Evolutionary conservation across 1,284 basidiomycete genomes (phyloP).

Genomic region (Neonothopanus nambi): DNA sequence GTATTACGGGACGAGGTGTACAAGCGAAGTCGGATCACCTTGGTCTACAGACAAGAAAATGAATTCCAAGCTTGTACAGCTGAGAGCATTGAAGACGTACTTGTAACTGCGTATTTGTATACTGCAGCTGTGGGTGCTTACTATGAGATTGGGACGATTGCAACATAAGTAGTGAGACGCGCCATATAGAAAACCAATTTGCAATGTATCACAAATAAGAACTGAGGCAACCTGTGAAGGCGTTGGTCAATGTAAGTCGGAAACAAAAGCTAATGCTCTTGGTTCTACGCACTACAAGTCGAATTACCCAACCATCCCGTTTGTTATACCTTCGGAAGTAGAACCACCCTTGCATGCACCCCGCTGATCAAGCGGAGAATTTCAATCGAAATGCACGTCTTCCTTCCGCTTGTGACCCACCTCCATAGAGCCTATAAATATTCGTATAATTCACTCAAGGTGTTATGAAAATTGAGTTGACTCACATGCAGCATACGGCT

Average conservation of each 20-base stretch:
- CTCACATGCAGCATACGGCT: conserved; percentile 7
- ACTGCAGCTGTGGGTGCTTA: conserved; percentile 10
- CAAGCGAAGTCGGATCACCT: neutral
- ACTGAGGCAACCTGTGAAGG: conserved; percentile 14
- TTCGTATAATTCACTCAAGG: neutral
- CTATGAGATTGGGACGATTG: neutral
- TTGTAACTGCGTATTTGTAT: conserved; percentile 12
- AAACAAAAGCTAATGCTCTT: neutral
- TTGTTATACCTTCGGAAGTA: conserved; percentile 12
- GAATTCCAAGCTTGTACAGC: neutral
- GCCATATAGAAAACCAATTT: conserved; percentile 13
- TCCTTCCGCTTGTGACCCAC: neutral
- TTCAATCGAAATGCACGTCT: neutral
- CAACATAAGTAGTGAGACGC: neutral
- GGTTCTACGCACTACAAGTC: conserved; percentile 4
- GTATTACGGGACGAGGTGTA: neutral
- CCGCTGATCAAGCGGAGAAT: conserved; percentile 3
- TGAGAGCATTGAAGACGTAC: neutral
- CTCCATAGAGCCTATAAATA: conserved; percentile 9
- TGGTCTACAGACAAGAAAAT: neutral
- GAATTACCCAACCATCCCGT: conserved; percentile 12
- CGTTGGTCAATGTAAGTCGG: neutral
- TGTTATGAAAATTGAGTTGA: neutral
- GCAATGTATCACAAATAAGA: conserved; percentile 14
- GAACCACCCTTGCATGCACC: conserved; percentile 16